Evolutionary conservation across 2,329 filamentous ascomycete species (phyloP), one percentile per base, ranked within the genome.

Genomic region (Ceratocystiopsis minuta): DNA sequence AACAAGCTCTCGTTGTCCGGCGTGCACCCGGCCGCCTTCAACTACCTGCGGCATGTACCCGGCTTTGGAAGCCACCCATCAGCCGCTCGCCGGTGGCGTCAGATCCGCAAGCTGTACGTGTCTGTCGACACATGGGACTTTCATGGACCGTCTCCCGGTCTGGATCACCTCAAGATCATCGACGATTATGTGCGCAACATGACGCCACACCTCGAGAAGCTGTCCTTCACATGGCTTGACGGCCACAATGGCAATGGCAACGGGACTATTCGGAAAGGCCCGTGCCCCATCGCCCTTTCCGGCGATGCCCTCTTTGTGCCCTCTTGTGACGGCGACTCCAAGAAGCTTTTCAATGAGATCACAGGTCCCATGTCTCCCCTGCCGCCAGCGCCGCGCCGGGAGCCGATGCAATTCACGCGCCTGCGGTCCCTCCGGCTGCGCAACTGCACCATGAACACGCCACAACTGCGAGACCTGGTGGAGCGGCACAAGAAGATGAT

Each of bases 161-260:
- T 71, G 31, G 74, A 84, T 57, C 80, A 82, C 55, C 69, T 78
- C 42, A 85, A 85, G 59, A 74, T 90, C 52, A 71, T 93, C 2
- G 80, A 90, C 51, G 77, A 83, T 51, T 93, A 86, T 55, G 68
- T 93, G 48, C 73, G 80, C 43, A 67, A 65, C 48, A 82, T 92
- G 54, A 70, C 78, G 0, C 63, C 67, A 6, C 66, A 60, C 31
- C 64, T 90, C 2, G 77, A 79, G 48, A 77, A 77, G 55, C 67
- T 93, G 43, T 69, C 70, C 43, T 92, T 93, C 59, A 70, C 73
- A 44, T 93, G 86, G 85, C 64, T 78, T 47, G 24, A 28, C 24
- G 80, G 81, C 6, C 32, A 39, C 20, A 31, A 37, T 31, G 36
- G 36, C 36, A 41, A 17, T 33, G 17, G 34, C 5, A 10, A 6